Evolutionary conservation across 1,284 basidiomycete genomes (phyloP), one percentile per base, ranked within the genome.

Genomic region (Heterobasidion parviporum): DNA sequence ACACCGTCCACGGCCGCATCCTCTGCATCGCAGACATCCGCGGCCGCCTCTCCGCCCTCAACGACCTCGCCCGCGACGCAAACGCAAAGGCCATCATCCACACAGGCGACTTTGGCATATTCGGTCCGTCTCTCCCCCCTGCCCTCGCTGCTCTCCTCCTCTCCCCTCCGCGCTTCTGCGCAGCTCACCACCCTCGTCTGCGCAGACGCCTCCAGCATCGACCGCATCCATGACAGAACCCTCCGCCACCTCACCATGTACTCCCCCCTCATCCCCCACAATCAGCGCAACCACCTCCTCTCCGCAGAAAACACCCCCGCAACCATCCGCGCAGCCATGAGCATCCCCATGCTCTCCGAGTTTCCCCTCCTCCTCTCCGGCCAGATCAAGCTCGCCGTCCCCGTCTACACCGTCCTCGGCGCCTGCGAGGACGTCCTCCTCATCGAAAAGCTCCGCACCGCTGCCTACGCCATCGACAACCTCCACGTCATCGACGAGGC

Each of bases 91-190:
- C 94, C 18, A 89, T 99, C 70, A 92, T 99, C 60, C 96, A 99
- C 71, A 98, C 95, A 0, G 97, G 97, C 56, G 97, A 99, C 77
- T 99, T 99, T 85, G 97, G 97, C 57, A 98, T 99, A 73, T 97
- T 97, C 72, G 89, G 89, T 89, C 59, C 58, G 82, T 72, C 32
- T 46, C 34, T 34, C 49, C 50, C 4, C 7, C 32, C 33, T 43
- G 18, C 20, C 36, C 18, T 18, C 18, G 18, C 18, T 18, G 18
- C 18, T 18, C 18, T 18, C 18, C n/a, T n/a, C n/a, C n/a, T n/a
- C n/a, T n/a, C n/a, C n/a, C n/a, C n/a, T n/a, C n/a, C n/a, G n/a
- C n/a, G n/a, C n/a, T 18, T 32, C 36, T 41, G 55, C 3, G 20
- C 41, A 6, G 35, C 61, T 63, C 18, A 33, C n/a, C 35, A 33